Conservation (phyloP, 306 rosid genomes). For the Sindora glabra region DNA sequence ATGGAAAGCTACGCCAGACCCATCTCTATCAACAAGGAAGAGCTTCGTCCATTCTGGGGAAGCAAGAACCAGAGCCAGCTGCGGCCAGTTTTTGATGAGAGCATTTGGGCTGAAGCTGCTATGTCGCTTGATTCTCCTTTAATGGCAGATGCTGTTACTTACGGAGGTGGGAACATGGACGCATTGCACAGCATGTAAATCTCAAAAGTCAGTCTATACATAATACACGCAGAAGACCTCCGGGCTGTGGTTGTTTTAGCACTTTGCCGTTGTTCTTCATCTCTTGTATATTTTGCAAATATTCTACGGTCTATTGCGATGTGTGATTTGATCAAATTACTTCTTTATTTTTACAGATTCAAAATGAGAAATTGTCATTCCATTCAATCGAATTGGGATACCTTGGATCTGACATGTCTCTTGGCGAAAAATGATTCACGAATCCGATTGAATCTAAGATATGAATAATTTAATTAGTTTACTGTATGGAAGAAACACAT, state of each 20-base stretch:
- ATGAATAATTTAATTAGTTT: too few relatives aligned
- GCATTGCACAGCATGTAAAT: slow-evolving; percentile 37
- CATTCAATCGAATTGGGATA: too few relatives aligned
- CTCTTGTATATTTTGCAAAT: not conserved
- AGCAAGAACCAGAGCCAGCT: slow-evolving; percentile 25
- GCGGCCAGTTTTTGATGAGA: slow-evolving; percentile 45
- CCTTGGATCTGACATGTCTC: too few relatives aligned
- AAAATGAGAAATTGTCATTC: too few relatives aligned
- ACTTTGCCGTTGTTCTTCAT: not conserved
- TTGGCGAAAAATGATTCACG: too few relatives aligned
- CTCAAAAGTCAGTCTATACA: not conserved
- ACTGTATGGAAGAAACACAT: too few relatives aligned
- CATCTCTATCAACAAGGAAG: slow-evolving; percentile 4
- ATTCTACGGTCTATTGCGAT: too few relatives aligned
- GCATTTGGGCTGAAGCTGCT: slow-evolving; percentile 69
- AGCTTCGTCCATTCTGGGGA: slow-evolving; percentile 33
- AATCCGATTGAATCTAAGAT: too few relatives aligned
- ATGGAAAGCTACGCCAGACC: not conserved
- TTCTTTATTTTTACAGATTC: too few relatives aligned
- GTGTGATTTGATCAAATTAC: too few relatives aligned
- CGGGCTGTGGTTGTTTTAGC: not conserved
- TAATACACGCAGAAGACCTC: too few relatives aligned
- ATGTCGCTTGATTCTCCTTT: slow-evolving; percentile 56
- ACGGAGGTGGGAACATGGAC: slow-evolving; percentile 30
- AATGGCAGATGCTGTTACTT: slow-evolving; percentile 17